A percentile compares a stretch with the other conserved stretches of the same genome.
These are phyloP conservation scores for Clitopilus passeckerianus DNA, from an alignment of 768 basidiomycete genomes.

Conservation along the genomic window DNA sequence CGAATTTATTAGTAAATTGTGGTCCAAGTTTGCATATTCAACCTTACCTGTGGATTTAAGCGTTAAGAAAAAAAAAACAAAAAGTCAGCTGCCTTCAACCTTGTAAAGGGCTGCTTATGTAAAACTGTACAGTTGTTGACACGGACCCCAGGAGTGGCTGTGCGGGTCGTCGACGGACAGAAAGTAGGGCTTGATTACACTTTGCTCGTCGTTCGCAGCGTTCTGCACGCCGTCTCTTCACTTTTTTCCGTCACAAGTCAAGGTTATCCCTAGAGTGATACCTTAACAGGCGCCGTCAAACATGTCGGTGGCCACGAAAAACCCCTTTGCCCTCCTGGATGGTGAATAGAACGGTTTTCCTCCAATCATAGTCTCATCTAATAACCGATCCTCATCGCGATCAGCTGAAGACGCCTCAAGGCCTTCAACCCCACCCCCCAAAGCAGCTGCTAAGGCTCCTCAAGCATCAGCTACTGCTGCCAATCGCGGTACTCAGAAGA, in stretches of 20 bases:
- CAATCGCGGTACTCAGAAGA: conserved; percentile 38
- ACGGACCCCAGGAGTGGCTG: conserved; percentile 34
- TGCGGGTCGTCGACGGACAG: conserved; percentile 10
- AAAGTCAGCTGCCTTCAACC: neutral
- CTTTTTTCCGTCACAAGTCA: conserved; percentile 5
- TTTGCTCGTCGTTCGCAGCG: conserved; percentile 4
- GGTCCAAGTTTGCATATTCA: neutral
- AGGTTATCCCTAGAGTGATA: conserved; percentile 21
- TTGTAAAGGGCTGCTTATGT: neutral
- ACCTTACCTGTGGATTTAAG: conserved; percentile 59
- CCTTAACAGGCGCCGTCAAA: conserved; percentile 58
- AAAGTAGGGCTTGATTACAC: conserved; percentile 1
- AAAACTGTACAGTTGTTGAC: conserved; percentile 48
- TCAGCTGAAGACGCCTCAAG: conserved; percentile 45
- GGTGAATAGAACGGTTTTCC: conserved; percentile 38
- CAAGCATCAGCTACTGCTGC: conserved; percentile 33
- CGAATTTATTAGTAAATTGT: conserved; percentile 14
- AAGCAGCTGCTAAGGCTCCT: conserved; percentile 23
- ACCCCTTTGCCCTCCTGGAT: conserved; percentile 80
- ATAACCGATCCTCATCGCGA: conserved; percentile 8
- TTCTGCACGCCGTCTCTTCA: conserved; percentile 1
- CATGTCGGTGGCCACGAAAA: conserved; percentile 90
- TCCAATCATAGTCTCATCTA: conserved; percentile 13
- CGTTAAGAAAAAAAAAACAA: conserved; percentile 31
- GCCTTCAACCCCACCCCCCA: conserved; percentile 33